phyloP scores from a whole-genome alignment of 257 asterid species.

The Prunella vulgaris region DNA sequence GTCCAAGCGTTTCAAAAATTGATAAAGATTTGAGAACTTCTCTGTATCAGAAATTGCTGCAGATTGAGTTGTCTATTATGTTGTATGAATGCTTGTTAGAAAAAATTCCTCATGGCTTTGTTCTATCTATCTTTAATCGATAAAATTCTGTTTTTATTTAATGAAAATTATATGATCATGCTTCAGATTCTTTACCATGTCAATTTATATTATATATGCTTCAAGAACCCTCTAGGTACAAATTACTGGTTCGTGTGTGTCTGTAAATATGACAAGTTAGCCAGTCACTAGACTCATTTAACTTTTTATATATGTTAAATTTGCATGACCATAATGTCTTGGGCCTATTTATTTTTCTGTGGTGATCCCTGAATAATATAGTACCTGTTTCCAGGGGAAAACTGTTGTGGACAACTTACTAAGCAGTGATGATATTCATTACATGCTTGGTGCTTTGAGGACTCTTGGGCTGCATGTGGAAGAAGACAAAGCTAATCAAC shows the following conservation, averaged over 20 bases:
- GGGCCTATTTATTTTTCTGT: neutral
- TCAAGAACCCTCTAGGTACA: neutral
- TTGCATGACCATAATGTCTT: neutral
- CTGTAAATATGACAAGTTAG: neutral
- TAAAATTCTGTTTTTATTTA: neutral
- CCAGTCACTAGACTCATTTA: neutral
- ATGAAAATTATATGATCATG: neutral
- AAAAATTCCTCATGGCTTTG: neutral
- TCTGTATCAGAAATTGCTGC: neutral
- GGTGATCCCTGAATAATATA: neutral
- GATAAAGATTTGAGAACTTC: neutral
- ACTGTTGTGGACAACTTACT: slow-evolving; percentile 89
- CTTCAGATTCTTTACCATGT: neutral
- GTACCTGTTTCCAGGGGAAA: slow-evolving; percentile 58
- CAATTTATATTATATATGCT: neutral
- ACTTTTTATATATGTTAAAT: slow-evolving; percentile 12
- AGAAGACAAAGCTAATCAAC: slow-evolving; percentile 64
- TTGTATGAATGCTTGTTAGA: neutral
- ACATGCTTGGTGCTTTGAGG: slow-evolving; percentile 88
- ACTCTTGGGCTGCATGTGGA: slow-evolving; percentile 85
- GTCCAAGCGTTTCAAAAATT: no score
- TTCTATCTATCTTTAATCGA: neutral
- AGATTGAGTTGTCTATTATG: neutral
- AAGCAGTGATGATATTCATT: slow-evolving; percentile 86
- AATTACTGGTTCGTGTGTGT: neutral